Conservation (phyloP, 192 early-diverging fungal genomes). For the Cetraspora pellucida region DNA sequence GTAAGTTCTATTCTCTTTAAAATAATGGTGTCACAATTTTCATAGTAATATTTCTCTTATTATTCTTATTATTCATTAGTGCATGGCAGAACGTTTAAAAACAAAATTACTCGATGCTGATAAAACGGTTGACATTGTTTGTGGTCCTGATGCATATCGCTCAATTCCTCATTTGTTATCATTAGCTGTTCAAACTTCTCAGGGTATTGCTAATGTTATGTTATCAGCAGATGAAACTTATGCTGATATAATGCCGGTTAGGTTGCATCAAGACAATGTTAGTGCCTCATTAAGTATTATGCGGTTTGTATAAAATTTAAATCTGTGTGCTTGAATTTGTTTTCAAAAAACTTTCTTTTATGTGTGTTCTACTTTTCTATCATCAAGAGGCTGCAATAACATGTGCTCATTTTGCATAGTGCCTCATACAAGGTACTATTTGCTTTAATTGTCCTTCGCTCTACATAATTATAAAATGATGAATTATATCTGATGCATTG, state of each 20-base stretch:
- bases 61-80: slow-evolving; percentile 38
- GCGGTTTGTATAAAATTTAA: slow-evolving; percentile 41
- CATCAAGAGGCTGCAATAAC: slow-evolving; percentile 68
- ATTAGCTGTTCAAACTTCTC: slow-evolving; percentile 60
- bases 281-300: slow-evolving; percentile 75
- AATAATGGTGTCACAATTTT: not conserved
- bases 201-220: slow-evolving; percentile 79
- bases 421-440: slow-evolving; percentile 62
- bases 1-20: slow-evolving; percentile 36
- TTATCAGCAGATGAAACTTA: slow-evolving; percentile 81
- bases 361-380: no score
- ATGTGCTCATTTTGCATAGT: slow-evolving; percentile 84
- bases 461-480: not conserved
- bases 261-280: slow-evolving; percentile 63
- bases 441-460: not conserved
- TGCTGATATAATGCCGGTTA: slow-evolving; percentile 74
- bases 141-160: slow-evolving; percentile 76
- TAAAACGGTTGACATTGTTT: slow-evolving; percentile 74
- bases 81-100: slow-evolving; percentile 80
- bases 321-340: not conserved
- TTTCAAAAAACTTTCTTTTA: not conserved
- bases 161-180: slow-evolving; percentile 74
- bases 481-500: not conserved
- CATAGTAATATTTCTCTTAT: not conserved
- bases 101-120: slow-evolving; percentile 69